Conservation (phyloP, 768 basidiomycete genomes). For the Ramaria sp. region DNA sequence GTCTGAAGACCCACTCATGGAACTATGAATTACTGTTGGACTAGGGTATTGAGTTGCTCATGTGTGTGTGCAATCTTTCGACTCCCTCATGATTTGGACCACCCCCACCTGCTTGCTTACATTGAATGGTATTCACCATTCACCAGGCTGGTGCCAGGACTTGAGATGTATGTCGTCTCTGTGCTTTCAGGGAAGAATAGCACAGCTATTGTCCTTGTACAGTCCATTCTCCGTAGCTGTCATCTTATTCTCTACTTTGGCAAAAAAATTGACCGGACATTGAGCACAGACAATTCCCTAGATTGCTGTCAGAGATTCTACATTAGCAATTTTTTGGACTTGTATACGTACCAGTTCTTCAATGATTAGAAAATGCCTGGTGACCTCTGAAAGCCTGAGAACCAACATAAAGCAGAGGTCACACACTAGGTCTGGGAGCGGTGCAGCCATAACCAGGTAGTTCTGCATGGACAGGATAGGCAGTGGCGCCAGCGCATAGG, state of each 20-base stretch:
- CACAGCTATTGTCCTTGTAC: not conserved
- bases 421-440: no score
- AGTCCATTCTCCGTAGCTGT: not conserved
- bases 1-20: not conserved
- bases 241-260: not conserved
- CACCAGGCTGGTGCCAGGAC: not conserved
- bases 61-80: slow-evolving; percentile 11
- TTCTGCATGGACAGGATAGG: no score
- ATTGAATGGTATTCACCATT: slow-evolving; percentile 17
- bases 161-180: not conserved
- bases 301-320: not conserved
- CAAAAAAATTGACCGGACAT: not conserved
- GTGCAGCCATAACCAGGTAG: no score
- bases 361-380: not conserved
- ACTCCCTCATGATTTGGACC: slow-evolving; percentile 6
- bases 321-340: no score
- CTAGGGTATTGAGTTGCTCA: slow-evolving; percentile 9
- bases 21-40: not conserved
- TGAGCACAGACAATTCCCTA: not conserved
- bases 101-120: slow-evolving; percentile 15
- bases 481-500: no score
- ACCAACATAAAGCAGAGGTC: no score
- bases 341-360: not conserved
- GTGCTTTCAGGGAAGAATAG: not conserved
- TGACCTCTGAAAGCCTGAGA: no score